phyloP scores from a whole-genome alignment of 306 rosid genomes.

The Hippophae rhamnoides region DNA sequence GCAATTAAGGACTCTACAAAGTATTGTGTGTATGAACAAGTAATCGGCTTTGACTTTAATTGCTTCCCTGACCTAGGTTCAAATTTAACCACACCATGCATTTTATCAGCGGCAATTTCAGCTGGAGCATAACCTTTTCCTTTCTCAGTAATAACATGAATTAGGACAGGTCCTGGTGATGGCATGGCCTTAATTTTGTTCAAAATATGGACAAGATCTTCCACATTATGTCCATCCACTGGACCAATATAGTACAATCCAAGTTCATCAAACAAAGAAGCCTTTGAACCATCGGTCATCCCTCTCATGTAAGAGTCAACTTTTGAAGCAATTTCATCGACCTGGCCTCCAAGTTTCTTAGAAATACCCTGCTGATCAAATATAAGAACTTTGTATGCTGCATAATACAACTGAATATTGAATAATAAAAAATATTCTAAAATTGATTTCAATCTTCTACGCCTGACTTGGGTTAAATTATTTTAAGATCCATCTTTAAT shows the following conservation, averaged over 20 bases:
- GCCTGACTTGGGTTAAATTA: no score
- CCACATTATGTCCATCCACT: constrained; percentile 48
- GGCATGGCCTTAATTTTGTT: constrained; percentile 36
- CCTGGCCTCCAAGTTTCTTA: constrained; percentile 31
- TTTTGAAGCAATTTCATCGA: constrained; percentile 40
- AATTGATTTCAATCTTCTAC: no score
- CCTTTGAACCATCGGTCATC: constrained; percentile 29
- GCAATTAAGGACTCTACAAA: constrained; percentile 49
- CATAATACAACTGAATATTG: neutral
- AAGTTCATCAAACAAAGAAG: constrained; percentile 50
- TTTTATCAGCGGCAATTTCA: constrained; percentile 52
- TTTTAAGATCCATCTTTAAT: no score
- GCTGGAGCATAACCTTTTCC: constrained; percentile 65
- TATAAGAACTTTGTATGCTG: neutral
- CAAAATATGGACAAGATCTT: constrained; percentile 42
- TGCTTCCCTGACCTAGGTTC: constrained; percentile 52
- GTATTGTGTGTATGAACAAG: constrained; percentile 40
- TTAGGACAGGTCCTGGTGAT: constrained; percentile 47
- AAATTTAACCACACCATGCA: constrained; percentile 70
- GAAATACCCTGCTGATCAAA: constrained; percentile 26
- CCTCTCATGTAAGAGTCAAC: constrained; percentile 38
- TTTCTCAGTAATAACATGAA: constrained; percentile 53
- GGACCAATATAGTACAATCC: constrained; percentile 57
- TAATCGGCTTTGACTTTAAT: constrained; percentile 25
- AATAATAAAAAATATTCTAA: no score